Evolutionary conservation across 2,329 filamentous ascomycete genomes (phyloP).

Genomic region (Pseudogymnoascus sp.): DNA sequence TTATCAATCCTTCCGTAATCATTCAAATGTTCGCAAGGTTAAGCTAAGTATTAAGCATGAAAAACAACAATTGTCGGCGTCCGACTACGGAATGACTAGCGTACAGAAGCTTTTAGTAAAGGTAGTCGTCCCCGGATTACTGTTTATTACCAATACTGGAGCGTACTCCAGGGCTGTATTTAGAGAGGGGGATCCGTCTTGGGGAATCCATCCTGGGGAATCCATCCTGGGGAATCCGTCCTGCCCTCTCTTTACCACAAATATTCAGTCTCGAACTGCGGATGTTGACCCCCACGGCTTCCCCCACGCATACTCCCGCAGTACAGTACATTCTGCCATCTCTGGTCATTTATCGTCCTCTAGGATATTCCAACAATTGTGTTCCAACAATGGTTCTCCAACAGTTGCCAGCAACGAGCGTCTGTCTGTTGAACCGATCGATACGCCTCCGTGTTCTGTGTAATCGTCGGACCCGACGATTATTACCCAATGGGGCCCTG

Average conservation of each 20-base stretch:
- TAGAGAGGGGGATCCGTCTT: not conserved
- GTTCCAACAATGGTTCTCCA: not conserved
- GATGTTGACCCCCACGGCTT: not conserved
- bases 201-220: not conserved
- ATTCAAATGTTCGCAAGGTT: not conserved
- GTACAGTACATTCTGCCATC: not conserved
- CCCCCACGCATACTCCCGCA: not conserved
- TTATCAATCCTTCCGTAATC: constrained; percentile 3
- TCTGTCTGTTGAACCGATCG: not conserved
- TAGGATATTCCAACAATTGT: not conserved
- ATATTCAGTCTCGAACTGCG: not conserved
- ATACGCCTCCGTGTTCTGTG: not conserved
- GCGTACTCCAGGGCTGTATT: not conserved
- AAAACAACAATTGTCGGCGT: not conserved
- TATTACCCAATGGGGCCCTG: not conserved
- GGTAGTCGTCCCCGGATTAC: not conserved
- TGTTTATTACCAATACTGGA: not conserved
- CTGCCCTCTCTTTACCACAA: not conserved
- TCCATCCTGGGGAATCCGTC: not conserved
- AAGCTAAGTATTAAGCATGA: not conserved
- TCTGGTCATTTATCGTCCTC: not conserved
- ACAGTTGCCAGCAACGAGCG: not conserved
- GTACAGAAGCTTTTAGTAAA: not conserved
- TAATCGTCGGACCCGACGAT: not conserved
- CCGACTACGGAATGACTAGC: not conserved